These are phyloP conservation scores for Priceomyces fermenticarens DNA, from an alignment of 805 yeast genomes.

Conservation along the genomic window DNA sequence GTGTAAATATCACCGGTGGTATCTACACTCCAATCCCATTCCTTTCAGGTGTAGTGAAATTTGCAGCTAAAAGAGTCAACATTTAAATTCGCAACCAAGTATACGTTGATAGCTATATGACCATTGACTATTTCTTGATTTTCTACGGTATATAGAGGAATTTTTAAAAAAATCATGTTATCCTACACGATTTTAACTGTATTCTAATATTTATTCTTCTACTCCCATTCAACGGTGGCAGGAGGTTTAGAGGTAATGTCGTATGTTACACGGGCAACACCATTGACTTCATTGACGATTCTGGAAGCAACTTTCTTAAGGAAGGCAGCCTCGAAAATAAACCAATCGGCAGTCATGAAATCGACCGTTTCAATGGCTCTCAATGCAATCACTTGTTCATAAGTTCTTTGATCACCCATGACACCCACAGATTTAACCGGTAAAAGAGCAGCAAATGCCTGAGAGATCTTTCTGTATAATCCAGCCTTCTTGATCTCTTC, in stretches of 20 bases:
- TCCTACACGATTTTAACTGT: no score
- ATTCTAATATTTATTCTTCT: no score
- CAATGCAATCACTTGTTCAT: conserved; percentile 97
- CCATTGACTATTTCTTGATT: no score
- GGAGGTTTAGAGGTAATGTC: conserved; percentile 99
- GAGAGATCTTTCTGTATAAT: conserved; percentile 86
- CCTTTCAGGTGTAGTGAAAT: conserved; percentile 11
- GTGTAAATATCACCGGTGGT: conserved; percentile 37
- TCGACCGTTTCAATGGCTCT: conserved; percentile 97
- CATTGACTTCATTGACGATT: conserved; percentile 97
- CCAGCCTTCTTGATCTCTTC: conserved; percentile 95
- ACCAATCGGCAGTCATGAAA: conserved; percentile 99
- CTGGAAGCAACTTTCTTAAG: conserved; percentile 90
- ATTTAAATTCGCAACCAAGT: no score
- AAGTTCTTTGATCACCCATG: conserved; percentile 99
- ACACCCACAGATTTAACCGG: conserved; percentile 99
- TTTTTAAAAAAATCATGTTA: no score
- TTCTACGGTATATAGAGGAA: no score
- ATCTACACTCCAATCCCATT: conserved; percentile 24
- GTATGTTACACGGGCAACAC: conserved; percentile 98
- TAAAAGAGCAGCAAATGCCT: conserved; percentile 94
- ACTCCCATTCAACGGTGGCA: conserved; percentile 99
- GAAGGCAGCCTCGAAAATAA: conserved; percentile 85
- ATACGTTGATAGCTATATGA: no score
- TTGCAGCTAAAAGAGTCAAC: conserved; percentile 11